Conservation (phyloP, 768 basidiomycete species). For the Agrocybe praecox region DNA sequence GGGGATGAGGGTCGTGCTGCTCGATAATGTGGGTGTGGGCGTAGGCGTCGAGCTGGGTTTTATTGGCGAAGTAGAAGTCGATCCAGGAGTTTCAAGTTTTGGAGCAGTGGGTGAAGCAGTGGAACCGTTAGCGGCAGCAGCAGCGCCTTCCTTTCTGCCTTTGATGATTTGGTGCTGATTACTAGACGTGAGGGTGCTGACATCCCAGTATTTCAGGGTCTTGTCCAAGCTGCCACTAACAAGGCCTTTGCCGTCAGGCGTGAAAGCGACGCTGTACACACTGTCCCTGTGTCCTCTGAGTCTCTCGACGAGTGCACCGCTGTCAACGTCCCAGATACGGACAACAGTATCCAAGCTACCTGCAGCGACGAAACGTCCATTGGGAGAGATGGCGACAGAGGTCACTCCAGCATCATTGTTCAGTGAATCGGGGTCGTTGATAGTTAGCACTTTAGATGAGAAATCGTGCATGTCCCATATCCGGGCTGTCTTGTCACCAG, state of each 20-base stretch:
- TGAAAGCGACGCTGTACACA: slow-evolving; percentile 90
- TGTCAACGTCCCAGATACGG: slow-evolving; percentile 77
- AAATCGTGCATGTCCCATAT: slow-evolving; percentile 48
- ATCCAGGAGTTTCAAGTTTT: neutral
- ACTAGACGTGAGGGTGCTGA: slow-evolving; percentile 67
- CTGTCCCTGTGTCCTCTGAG: slow-evolving; percentile 81
- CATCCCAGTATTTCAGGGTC: slow-evolving; percentile 88
- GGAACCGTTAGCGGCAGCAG: slow-evolving; percentile 7
- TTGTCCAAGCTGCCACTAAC: slow-evolving; percentile 93
- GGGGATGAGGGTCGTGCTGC: neutral
- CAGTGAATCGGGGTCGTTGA: slow-evolving; percentile 52
- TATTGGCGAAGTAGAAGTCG: neutral
- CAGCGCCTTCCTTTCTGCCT: slow-evolving; percentile 48
- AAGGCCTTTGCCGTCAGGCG: slow-evolving; percentile 87
- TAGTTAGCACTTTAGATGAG: slow-evolving; percentile 45
- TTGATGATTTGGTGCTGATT: slow-evolving; percentile 27
- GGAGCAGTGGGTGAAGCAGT: neutral
- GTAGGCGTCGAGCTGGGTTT: neutral
- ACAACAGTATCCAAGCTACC: slow-evolving; percentile 78
- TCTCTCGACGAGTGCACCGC: slow-evolving; percentile 68
- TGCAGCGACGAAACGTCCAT: slow-evolving; percentile 65
- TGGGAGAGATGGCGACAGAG: slow-evolving; percentile 77
- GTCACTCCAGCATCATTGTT: slow-evolving; percentile 41
- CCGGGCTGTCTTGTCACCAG: slow-evolving; percentile 63
- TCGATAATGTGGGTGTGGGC: neutral